Conservation (phyloP, 1,284 basidiomycete species). For the Kalmanozyma brasiliensis region DNA sequence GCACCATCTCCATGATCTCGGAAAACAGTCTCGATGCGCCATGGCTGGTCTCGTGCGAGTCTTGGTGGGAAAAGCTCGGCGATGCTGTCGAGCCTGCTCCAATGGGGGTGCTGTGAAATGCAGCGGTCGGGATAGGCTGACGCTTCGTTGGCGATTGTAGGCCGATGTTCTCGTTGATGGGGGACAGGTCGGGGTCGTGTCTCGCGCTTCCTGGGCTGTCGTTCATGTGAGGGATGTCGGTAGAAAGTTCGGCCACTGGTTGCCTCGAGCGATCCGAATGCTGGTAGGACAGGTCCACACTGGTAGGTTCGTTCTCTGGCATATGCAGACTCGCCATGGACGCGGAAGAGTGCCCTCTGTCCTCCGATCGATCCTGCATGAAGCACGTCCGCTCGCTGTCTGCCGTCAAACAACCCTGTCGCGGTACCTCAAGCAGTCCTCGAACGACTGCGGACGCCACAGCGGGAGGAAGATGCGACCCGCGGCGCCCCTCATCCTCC, state of each 20-base stretch:
- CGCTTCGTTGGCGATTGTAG: constrained; percentile 31
- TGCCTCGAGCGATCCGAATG: not conserved
- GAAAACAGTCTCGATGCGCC: constrained; percentile 23
- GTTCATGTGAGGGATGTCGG: constrained; percentile 24
- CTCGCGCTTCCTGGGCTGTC: constrained; percentile 31
- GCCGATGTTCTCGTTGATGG: constrained; percentile 3
- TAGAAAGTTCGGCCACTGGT: not conserved
- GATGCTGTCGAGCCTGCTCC: not conserved
- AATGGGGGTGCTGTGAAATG: not conserved
- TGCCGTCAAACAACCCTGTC: not conserved
- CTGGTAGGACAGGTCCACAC: not conserved
- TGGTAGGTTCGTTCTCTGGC: too few species aligned
- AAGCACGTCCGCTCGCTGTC: constrained; percentile 25
- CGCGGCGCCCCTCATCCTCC: not conserved
- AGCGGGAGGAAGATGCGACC: not conserved
- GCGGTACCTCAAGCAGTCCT: constrained; percentile 8
- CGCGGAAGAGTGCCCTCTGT: not conserved
- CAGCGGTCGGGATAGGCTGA: not conserved
- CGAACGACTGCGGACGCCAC: constrained; percentile 10
- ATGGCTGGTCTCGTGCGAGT: constrained; percentile 9
- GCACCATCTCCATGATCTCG: constrained; percentile 41
- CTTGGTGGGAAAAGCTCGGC: constrained; percentile 17
- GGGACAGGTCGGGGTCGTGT: not conserved
- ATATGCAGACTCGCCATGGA: too few species aligned
- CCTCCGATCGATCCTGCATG: not conserved